These are phyloP conservation scores for Alternaria sp. DNA, from an alignment of 2,329 filamentous ascomycete species.

Conservation along the genomic window DNA sequence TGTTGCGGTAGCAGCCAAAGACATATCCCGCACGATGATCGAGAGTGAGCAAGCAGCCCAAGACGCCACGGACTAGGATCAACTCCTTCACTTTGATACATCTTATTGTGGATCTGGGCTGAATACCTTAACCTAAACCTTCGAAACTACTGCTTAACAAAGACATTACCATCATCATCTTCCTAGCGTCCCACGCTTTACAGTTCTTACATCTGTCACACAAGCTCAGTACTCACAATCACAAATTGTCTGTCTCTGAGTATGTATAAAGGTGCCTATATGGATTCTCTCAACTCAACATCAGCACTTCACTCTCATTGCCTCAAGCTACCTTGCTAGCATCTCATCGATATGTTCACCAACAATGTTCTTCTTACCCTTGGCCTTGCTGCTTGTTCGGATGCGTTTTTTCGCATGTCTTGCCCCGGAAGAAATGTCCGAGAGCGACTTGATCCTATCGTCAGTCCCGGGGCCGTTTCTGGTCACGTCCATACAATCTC, in stretches of 20 bases:
- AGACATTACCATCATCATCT: neutral
- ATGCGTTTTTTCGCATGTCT: slow-evolving; percentile 42
- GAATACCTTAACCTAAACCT: neutral
- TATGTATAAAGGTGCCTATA: neutral
- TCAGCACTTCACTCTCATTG: neutral
- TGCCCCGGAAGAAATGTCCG: slow-evolving; percentile 39
- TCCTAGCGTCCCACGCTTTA: slow-evolving; percentile 1
- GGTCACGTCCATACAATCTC: slow-evolving; percentile 75
- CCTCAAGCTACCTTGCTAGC: neutral
- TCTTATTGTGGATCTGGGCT: neutral
- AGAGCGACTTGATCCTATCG: slow-evolving; percentile 73
- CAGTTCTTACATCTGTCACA: slow-evolving; percentile 1
- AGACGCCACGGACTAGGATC: neutral
- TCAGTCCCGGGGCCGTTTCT: slow-evolving; percentile 67
- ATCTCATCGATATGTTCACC: slow-evolving; percentile 23
- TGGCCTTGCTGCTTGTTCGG: slow-evolving; percentile 19
- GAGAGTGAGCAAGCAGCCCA: neutral
- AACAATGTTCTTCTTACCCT: slow-evolving; percentile 23
- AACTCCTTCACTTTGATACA: neutral
- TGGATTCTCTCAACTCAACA: neutral
- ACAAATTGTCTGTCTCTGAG: neutral
- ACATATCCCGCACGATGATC: neutral
- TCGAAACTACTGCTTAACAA: slow-evolving; percentile 3
- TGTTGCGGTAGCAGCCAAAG: neutral
- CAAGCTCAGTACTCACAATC: neutral